Base-by-base conservation (phyloP, 2,329 filamentous ascomycete genomes). In the Gnomoniopsis smithogilvyi region DNA sequence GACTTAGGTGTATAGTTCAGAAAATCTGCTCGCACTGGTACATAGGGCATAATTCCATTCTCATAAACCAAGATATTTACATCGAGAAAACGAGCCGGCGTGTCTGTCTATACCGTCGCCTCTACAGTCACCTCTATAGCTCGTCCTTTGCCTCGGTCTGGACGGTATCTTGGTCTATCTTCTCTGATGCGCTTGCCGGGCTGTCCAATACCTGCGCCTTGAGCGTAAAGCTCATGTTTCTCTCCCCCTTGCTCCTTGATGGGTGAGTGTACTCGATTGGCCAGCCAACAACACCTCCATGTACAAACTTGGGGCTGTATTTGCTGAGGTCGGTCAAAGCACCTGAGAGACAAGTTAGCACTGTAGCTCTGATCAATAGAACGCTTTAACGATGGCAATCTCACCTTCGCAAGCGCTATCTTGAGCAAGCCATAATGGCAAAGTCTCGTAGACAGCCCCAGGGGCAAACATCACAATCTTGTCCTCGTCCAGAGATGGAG, bases 391-490 rank as follows among this genome's bases (percentile, higher is more conserved):
- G 12, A 26, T 49, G 3, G 7, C 17, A 6, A 38, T 34, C 43
- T 12, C 62, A 77, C 77, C 76, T 59, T 75, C 71, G 64, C 80
- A 82, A 30, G 70, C 67, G 43, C 71, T 77, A 7, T 63, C 64
- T 59, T 73, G 74, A 1, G 79, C 78, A 1, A 79, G 74, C 77
- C 78, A 83, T 3, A 83, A 69, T 36, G 80, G 80, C 50, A 82
- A 63, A 12, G 76, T 72, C 36, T 77, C 73, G 59, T 83, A 82
- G 11, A 83, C 64, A 11, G 80, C 80, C 0, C 80, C 80, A 0
- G 80, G 80, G 19, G 80, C 79, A 66, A 83, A 83, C 33, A 82
- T 73, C n/a, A 77, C 76, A 2, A 79, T 67, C 59, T 67, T 69
- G 52, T 72, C 64, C 51, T 68, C 64, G 59, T 77, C 75, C 24